Evolutionary conservation across 2,329 filamentous ascomycete species (phyloP), one percentile per base, ranked within the genome.

Genomic region (Claviceps humidiphila): DNA sequence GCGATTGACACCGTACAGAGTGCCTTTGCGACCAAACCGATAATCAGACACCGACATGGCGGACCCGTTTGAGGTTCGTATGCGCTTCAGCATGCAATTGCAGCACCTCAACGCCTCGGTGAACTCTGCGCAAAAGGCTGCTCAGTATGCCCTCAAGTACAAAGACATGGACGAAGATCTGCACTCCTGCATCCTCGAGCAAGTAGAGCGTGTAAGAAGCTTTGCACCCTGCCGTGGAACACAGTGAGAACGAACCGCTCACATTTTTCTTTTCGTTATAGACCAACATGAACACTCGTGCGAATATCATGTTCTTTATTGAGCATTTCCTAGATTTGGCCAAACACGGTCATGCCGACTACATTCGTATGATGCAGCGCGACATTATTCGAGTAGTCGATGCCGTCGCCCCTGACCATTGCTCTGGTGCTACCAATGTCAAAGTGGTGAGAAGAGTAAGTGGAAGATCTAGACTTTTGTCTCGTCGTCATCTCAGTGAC

Each of bases 241-340:
- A 44, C 30, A 5, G 6, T 34, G 34, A 9, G 1, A 43, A 20
- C 4, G 22, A 13, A 43, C 9, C n/a, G 48, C 48, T 50, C 17
- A 50, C 39, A 16, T 5, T 14, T 37, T 38, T 24, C 1, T 13
- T 8, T 26, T 37, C 6, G 2, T 13, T 30, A 37, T 48, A 90
- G 80, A 95, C 88, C 59, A 91, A 87, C 59, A 95, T 98, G 86
- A 98, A 98, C 69, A 95, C 85, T 50, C 80, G 91, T 55, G 94
- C 93, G 54, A 98, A 98, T 66, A 97, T 98, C 67, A 95, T 98
- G 86, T 98, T 95, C 70, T 98, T 98, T 69, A 85, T 98, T 63
- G 91, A 97, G 64, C 86, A 91, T 60, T 87, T 98, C 59, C 87
- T 94, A 64, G 91, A 97, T 64, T 77, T 89, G 70, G 87, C 89